phyloP scores from a whole-genome alignment of 2,329 filamentous ascomycete genomes.

The Beauveria brongniartii region DNA sequence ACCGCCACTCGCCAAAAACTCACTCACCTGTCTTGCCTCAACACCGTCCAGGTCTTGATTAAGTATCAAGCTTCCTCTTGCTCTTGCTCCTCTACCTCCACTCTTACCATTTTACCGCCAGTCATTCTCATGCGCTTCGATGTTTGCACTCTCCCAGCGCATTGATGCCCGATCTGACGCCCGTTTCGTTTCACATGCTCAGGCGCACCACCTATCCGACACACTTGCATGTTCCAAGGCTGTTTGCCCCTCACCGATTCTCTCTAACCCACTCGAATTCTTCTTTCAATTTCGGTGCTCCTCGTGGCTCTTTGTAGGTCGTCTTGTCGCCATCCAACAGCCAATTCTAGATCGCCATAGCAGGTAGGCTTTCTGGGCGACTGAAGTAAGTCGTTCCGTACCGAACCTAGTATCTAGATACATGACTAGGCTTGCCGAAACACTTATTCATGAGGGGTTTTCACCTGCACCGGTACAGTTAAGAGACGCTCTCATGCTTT shows the following conservation, averaged over 20 bases:
- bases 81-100: not conserved
- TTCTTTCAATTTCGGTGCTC: not conserved
- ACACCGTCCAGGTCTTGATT: not conserved
- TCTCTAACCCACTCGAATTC: not conserved
- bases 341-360: not conserved
- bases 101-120: not conserved
- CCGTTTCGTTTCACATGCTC: conserved; percentile 8
- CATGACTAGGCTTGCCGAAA: not conserved
- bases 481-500: not conserved
- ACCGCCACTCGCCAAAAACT: not conserved
- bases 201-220: not conserved
- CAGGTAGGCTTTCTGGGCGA: not conserved
- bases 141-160: not conserved
- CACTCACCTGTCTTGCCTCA: not conserved
- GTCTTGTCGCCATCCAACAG: not conserved
- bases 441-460: not conserved
- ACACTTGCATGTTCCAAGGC: not conserved
- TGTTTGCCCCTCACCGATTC: not conserved
- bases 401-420: not conserved
- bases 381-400: not conserved
- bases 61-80: not conserved
- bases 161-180: conserved; percentile 5
- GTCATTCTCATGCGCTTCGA: not conserved
- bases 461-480: too few species aligned
- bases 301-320: not conserved